Evolutionary conservation across 805 yeast species (phyloP).

Genomic region (Suhomyces faveliae): DNA sequence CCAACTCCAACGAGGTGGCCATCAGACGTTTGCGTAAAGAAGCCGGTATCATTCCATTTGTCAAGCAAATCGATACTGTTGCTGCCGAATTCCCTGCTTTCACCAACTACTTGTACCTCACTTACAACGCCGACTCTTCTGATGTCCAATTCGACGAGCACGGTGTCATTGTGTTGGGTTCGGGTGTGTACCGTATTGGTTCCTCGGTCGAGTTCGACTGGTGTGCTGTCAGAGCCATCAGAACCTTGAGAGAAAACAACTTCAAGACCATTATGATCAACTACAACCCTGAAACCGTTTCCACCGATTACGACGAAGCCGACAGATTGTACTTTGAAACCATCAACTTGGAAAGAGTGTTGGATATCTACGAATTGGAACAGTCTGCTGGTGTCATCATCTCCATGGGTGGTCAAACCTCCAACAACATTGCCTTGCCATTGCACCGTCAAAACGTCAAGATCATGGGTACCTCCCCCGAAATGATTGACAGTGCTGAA

Average conservation of each 20-base stretch:
- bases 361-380: constrained; percentile 93
- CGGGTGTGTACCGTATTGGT: constrained; percentile 98
- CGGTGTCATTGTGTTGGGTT: constrained; percentile 94
- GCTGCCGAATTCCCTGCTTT: constrained; percentile 98
- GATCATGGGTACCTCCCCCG: constrained; percentile 95
- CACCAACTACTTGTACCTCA: constrained; percentile 92
- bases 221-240: constrained; percentile 98
- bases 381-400: constrained; percentile 88
- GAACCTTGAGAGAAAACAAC: constrained; percentile 85
- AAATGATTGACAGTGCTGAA: constrained; percentile 97
- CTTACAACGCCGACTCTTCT: constrained; percentile 87
- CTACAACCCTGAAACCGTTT: constrained; percentile 97
- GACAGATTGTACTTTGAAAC: constrained; percentile 96
- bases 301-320: constrained; percentile 98
- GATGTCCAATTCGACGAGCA: constrained; percentile 89
- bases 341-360: constrained; percentile 87
- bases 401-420: constrained; percentile 98
- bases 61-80: constrained; percentile 95
- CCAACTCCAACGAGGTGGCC: constrained; percentile 88
- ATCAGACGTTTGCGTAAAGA: constrained; percentile 86
- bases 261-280: constrained; percentile 93
- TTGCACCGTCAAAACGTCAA: constrained; percentile 93
- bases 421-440: constrained; percentile 92
- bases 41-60: constrained; percentile 84
- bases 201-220: constrained; percentile 98